Evolutionary conservation across 202 grass and related monocot species (phyloP), one percentile per base, ranked within the genome.

Genomic region (Saccharum hybrid): DNA sequence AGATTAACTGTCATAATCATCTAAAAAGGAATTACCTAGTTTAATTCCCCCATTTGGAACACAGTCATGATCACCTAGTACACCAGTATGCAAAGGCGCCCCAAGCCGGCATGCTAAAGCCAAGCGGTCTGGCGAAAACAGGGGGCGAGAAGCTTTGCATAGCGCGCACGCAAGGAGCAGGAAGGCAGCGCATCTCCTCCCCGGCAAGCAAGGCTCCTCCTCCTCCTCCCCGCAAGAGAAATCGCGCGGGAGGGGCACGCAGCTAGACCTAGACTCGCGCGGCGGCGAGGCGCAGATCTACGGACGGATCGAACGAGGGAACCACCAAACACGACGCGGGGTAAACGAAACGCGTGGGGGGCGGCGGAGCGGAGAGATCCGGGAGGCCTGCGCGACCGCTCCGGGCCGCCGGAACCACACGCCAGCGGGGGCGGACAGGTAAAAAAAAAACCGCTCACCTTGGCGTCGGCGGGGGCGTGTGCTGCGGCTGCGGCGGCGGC

Each of bases 261-360:
- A 28, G 16, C 30, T 18, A 21, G 34, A 30, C 68, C 51, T 5
- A 63, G 10, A 5, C 36, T 37, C 36, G n/a, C n/a, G n/a, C n/a
- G n/a, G n/a, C n/a, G n/a, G 28, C 80, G 18, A 40, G 40, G 42
- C 59, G 45, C 78, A 86, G 83, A 89, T 86, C 83, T 78, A 82
- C 57, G 45, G 3, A 46, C 67, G 59, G 87, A 82, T 81, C 82
- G 63, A 66, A 39, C 36, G 28, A 38, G 21, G 28, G 74, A 36
- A 37, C 46, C 19, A 73, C 72, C 72, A 10, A 46, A 26, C 59
- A 30, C 6, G 28, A 22, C n/a, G 38, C 26, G 45, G 2, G 0
- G 7, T 48, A 18, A 18, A 52, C 16, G 37, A 21, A 74, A 63
- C 76, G 42, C 3, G 43, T 49, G 4, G 63, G 16, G 68, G 43